Evolutionary conservation across 2,329 filamentous ascomycete species (phyloP), one percentile per base, ranked within the genome.

Genomic region (Nectriaceae sp.): DNA sequence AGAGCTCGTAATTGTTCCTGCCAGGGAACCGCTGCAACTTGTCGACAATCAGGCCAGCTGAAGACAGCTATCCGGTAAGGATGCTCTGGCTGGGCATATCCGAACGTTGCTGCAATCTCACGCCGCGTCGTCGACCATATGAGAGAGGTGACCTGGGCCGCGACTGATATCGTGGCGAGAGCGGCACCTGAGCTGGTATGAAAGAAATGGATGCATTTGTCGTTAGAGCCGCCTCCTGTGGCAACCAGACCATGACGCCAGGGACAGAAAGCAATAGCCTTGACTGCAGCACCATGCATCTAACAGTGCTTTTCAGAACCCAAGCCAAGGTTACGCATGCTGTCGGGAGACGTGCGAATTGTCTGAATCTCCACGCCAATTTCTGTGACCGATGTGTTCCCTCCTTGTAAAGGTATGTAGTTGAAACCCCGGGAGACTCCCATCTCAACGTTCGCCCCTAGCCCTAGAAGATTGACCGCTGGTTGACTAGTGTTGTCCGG

Each of bases 121-220:
- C 88, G 84, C 11, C 89, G 81, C 11, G 85, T 93, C 21, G 80
- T 88, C 44, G 89, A 94, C 93, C 90, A 99, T 50, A 96, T 86
- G 22, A 99, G 77, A 40, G 89, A 89, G 1, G 94, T 99, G 41
- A 99, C 90, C 71, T 99, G 94, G 2, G 94, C 90, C 29, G 89
- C 87, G 35, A 96, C 94, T 52, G 91, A 87, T 61, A 99, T 97
- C 2, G 88, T 95, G 2, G 93, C 92, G 22, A 99, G 79, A 49
- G 85, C 85, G 3, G 90, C 84, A 4, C 93, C 94, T 0, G 91
- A 92, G 18, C 80, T 79, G 1, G 90, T 88, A 68, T 97, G 92
- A 69, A 88, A 97, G 74, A 99, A 99, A 70, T 96, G 92, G 49
- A 99, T 96, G 67, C 90, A 90, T 60, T 90, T 90, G 72, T 99